phyloP scores from a whole-genome alignment of 352 stramenopile species.

The Phytophthora pini region DNA sequence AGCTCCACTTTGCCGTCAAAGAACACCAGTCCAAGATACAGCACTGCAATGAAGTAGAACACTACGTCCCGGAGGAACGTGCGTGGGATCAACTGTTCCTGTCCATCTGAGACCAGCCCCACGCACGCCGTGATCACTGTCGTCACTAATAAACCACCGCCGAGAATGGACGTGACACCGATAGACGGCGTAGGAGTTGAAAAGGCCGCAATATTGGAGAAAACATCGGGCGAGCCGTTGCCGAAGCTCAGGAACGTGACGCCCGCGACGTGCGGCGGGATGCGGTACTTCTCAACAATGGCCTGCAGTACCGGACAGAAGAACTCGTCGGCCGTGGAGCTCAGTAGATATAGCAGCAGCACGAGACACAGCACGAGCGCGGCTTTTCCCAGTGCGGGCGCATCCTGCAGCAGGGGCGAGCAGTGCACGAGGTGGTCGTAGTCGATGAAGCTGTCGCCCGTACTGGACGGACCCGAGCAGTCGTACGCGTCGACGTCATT shows the following conservation, averaged over 20 bases:
- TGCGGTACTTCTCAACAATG: conserved; percentile 81
- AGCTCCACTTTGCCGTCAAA: conserved; percentile 74
- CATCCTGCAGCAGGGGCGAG: conserved; percentile 49
- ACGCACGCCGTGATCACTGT: conserved; percentile 83
- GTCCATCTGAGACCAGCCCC: conserved; percentile 66
- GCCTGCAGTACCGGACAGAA: conserved; percentile 80
- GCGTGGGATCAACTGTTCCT: conserved; percentile 79
- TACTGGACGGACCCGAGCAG: conserved; percentile 35
- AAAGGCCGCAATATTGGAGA: conserved; percentile 84
- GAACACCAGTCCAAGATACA: conserved; percentile 79
- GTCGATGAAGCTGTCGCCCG: conserved; percentile 60
- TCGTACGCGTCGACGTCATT: conserved; percentile 26
- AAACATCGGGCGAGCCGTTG: conserved; percentile 81
- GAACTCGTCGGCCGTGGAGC: conserved; percentile 84
- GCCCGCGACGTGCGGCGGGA: conserved; percentile 74
- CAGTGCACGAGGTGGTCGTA: conserved; percentile 75
- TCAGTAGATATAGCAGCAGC: conserved; percentile 78
- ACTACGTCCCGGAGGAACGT: conserved; percentile 78
- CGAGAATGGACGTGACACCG: conserved; percentile 72
- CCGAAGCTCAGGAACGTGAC: conserved; percentile 87
- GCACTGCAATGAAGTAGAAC: conserved; percentile 75
- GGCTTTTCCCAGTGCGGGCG: conserved; percentile 42
- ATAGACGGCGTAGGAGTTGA: conserved; percentile 68
- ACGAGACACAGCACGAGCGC: conserved; percentile 58
- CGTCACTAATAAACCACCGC: conserved; percentile 72